Base-by-base conservation (phyloP, 2,329 filamentous ascomycete species). In the Pestalotiopsis sp. region DNA sequence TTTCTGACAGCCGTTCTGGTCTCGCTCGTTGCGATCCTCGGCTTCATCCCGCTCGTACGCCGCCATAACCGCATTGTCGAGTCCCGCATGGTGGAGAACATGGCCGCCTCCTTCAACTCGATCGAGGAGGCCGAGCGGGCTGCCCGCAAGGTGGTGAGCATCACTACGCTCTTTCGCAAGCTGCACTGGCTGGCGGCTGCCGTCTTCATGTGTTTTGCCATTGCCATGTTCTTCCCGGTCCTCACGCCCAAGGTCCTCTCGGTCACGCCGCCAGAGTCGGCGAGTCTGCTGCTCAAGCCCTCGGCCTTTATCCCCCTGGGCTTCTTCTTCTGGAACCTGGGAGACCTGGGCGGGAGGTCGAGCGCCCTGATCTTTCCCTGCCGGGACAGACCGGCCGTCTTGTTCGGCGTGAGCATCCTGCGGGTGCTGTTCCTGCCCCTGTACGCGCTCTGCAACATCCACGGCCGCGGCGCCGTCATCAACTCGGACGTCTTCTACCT, bases 141-240 rank as follows among this genome's bases (percentile, higher is more conserved):
- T 14, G 80, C 81, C 9, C 84, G 86, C 74, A 84, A 83, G 73
- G 81, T 83, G 65, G 81, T 85, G 65, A 78, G 83, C 74, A 86
- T 98, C 71, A 83, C 83, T 72, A 83, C 83, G 1, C 87, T 98
- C 3, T 90, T 96, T 74, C 83, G 83, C 70, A 97, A 97, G 79
- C 87, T 98, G 59, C 89, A 88, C 75, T 97, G 92, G 88, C 85
- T 94, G 14, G 89, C 93, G 0, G 83, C 86, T n/a, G 89, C 93
- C 7, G 89, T 98, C 14, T 94, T 93, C 74, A 78, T 95, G 71
- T 94, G 91, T 76, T 98, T 98, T 76, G 82, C 87, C 57, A 82
- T 95, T 67, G 95, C 95, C 64, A 98, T 99, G 95, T 90, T 96
- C 78, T 98, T 95, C 83, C 96, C 96, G 0, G 93, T 98, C 70